Base-by-base conservation (phyloP, 2,329 filamentous ascomycete species). In the Fusarium nisikadoi region DNA sequence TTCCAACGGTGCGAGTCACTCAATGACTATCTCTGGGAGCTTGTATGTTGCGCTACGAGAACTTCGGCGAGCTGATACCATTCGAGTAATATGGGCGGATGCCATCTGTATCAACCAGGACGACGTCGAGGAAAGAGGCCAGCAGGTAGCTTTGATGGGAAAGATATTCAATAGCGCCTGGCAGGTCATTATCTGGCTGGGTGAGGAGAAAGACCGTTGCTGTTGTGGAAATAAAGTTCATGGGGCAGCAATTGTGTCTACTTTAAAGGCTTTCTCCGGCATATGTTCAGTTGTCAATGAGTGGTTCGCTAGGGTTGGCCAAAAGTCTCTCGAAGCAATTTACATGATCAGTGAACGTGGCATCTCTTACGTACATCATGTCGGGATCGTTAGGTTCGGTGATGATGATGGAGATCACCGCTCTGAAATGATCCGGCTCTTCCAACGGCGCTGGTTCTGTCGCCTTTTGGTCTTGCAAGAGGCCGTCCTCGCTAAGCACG, bases 231-330 rank as follows among this genome's bases (percentile, higher is more conserved):
- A 31, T 0, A 42, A 27, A 0, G 6, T 42, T 2, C 36, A 42
- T 14, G 6, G 19, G 1, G 4, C 11, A 14, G 42, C 52, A 8
- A 36, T 31, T 19, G 31, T 20, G 0, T 41, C 36, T 0, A 1
- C 8, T 2, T 31, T 36, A 11, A 4, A 42, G 0, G 27, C 16
- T 0, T 54, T 54, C 1, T n/a, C 25, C 0, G 27, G 16, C 0
- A 0, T 54, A 1, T 42, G 50, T 2, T 3, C 19, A 5, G 7
- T 54, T 0, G 36, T 42, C 1, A 54, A 54, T 2, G 50, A 20
- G 0, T 54, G 50, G 50, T 5, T 54, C 4, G 16, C 8, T 3
- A 20, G 23, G 1, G 5, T 8, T 0, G 36, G 20, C 0, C 27
- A 27, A 27, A 27, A 27, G 27, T 7, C 27, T 27, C 27, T 27